Evolutionary conservation across 192 early-diverging fungal species (phyloP).

Genomic region (Phlyctochytrium planicorne): DNA sequence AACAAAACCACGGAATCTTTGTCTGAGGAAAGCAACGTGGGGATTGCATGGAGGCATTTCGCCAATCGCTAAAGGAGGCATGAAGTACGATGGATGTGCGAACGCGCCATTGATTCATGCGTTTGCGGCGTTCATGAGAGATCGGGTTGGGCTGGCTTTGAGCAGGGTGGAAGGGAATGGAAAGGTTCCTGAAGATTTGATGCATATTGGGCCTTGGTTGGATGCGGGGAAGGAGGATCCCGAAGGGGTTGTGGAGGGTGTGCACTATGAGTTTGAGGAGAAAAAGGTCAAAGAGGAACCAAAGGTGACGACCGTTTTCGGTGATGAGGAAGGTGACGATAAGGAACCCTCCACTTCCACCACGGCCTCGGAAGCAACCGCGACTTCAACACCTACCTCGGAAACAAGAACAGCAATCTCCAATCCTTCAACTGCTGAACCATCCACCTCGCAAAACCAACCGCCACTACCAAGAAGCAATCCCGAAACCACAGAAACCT

Average conservation of each 20-base stretch:
- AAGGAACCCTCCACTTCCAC: too few relatives aligned
- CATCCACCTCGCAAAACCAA: too few relatives aligned
- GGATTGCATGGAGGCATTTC: constrained; percentile 32
- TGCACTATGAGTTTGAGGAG: not conserved
- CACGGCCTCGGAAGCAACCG: too few relatives aligned
- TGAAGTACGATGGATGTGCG: not conserved
- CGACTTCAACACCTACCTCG: too few relatives aligned
- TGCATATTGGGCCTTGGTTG: too few relatives aligned
- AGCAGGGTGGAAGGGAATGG: too few relatives aligned
- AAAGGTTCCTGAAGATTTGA: too few relatives aligned
- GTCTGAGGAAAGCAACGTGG: constrained; percentile 20
- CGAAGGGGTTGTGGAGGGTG: not conserved
- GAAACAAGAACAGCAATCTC: too few relatives aligned
- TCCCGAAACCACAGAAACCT: too few relatives aligned
- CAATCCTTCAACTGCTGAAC: too few relatives aligned
- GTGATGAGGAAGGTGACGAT: not conserved
- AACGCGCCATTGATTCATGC: constrained; percentile 9
- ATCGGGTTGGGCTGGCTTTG: constrained; percentile 1
- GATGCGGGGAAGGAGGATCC: not conserved
- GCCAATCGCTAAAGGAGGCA: constrained; percentile 10
- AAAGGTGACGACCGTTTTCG: not conserved
- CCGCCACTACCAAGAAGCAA: too few relatives aligned
- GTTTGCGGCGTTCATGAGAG: constrained; percentile 23
- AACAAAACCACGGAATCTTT: not conserved
- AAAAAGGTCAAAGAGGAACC: not conserved